Evolutionary conservation across 2,329 filamentous ascomycete genomes (phyloP).

Genomic region (Davidsoniella australis): DNA sequence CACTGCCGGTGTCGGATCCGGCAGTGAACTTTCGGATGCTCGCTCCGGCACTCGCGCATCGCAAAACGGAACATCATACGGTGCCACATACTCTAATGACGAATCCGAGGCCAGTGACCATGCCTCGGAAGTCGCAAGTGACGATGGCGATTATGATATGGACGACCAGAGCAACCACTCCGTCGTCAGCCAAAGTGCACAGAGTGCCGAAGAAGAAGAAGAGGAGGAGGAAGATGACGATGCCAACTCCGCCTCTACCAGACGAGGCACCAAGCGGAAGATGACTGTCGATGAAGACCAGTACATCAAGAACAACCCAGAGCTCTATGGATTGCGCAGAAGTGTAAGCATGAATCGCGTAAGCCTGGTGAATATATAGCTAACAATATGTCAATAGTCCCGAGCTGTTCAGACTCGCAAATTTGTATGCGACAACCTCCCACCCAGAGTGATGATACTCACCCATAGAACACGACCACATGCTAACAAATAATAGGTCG

Average conservation of each 20-base stretch:
- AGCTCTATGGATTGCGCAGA: constrained; percentile 82
- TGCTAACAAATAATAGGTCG: constrained; percentile 23
- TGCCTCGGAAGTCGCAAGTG: constrained; percentile 38
- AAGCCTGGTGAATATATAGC: not conserved
- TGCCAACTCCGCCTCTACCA: constrained; percentile 49
- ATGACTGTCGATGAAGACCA: constrained; percentile 53
- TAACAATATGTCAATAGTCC: constrained; percentile 24
- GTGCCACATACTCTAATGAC: constrained; percentile 22
- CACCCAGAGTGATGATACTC: not conserved
- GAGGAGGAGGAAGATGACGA: constrained; percentile 15
- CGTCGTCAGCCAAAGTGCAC: constrained; percentile 10
- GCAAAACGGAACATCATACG: constrained; percentile 25
- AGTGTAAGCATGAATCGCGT: constrained; percentile 48
- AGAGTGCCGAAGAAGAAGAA: constrained; percentile 10
- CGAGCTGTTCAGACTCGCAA: constrained; percentile 41
- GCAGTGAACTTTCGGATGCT: constrained; percentile 62
- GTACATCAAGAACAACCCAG: constrained; percentile 78
- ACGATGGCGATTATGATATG: constrained; percentile 63
- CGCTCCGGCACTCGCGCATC: constrained; percentile 35
- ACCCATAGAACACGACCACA: not conserved
- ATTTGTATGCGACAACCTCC: constrained; percentile 25
- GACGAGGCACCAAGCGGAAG: constrained; percentile 57
- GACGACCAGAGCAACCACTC: constrained; percentile 34
- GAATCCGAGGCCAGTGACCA: constrained; percentile 27
- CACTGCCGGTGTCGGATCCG: constrained; percentile 32